Percentiles rank a stretch among this genome's conserved stretches.
These are phyloP conservation scores for Suillus brevipes DNA, from an alignment of 768 basidiomycete species.

Conservation along the genomic window DNA sequence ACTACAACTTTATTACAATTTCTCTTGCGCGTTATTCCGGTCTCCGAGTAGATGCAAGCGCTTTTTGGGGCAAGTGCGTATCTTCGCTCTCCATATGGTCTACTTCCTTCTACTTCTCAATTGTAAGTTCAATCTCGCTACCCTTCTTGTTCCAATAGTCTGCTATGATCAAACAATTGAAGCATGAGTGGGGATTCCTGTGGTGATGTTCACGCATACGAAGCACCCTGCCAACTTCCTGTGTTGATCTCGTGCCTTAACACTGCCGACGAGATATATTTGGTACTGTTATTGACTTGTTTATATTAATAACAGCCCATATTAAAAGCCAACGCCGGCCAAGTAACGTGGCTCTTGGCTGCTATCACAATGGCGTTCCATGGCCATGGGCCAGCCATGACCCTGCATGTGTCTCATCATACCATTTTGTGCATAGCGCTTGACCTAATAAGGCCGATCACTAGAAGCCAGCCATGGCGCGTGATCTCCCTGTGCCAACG, in stretches of 20 bases:
- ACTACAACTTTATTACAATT: background rate
- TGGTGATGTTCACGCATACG: background rate
- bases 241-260: background rate
- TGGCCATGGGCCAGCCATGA: background rate
- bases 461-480: background rate
- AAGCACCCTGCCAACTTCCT: background rate
- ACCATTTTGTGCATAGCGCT: background rate
- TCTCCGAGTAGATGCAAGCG: background rate
- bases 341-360: background rate
- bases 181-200: background rate
- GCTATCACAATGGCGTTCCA: background rate
- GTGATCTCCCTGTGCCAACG: background rate
- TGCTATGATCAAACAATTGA: background rate
- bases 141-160: background rate
- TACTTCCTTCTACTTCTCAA: background rate
- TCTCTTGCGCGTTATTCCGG: background rate
- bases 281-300: background rate
- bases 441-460: background rate
- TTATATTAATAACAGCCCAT: background rate
- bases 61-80: background rate
- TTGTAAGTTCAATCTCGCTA: background rate
- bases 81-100: background rate
- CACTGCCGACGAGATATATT: background rate
- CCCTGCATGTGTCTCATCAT: background rate
- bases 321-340: slow-evolving; percentile 2